phyloP scores from a whole-genome alignment of 2,329 filamentous ascomycete species.

The Chaetomium sp. region DNA sequence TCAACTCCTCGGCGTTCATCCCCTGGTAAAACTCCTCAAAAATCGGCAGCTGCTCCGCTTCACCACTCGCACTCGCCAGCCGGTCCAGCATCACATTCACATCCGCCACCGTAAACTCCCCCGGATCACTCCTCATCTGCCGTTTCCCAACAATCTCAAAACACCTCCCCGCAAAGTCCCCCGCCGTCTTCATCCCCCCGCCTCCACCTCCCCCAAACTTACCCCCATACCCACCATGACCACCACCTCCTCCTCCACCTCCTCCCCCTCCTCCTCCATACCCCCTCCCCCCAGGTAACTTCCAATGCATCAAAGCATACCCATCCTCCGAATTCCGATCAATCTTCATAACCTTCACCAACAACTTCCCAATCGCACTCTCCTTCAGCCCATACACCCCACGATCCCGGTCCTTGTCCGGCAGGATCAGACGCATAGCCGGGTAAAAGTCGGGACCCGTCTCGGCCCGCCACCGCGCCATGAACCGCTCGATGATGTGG shows the following conservation, averaged over 20 bases:
- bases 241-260: not conserved
- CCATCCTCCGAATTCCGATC: constrained; percentile 86
- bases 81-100: constrained; percentile 82
- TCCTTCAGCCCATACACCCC: constrained; percentile 94
- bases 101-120: constrained; percentile 78
- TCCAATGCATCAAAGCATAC: constrained; percentile 83
- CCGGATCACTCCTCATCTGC: constrained; percentile 65
- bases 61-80: constrained; percentile 66
- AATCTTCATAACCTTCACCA: constrained; percentile 92
- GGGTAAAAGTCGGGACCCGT: constrained; percentile 93
- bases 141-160: constrained; percentile 81
- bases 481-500: constrained; percentile 78
- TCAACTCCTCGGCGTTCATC: constrained; percentile 90
- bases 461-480: constrained; percentile 76
- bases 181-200: constrained; percentile 54
- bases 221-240: constrained; percentile 35
- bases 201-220: not conserved
- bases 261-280: constrained; percentile 41
- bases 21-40: constrained; percentile 76
- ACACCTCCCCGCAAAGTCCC: constrained; percentile 88
- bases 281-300: constrained; percentile 61
- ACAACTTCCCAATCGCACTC: constrained; percentile 76
- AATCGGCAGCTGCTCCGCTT: constrained; percentile 77
- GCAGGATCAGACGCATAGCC: constrained; percentile 82
- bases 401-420: constrained; percentile 86